Base-by-base conservation (phyloP, 108 stramenopile species). In the Pseudonitzschia delicatissima region DNA sequence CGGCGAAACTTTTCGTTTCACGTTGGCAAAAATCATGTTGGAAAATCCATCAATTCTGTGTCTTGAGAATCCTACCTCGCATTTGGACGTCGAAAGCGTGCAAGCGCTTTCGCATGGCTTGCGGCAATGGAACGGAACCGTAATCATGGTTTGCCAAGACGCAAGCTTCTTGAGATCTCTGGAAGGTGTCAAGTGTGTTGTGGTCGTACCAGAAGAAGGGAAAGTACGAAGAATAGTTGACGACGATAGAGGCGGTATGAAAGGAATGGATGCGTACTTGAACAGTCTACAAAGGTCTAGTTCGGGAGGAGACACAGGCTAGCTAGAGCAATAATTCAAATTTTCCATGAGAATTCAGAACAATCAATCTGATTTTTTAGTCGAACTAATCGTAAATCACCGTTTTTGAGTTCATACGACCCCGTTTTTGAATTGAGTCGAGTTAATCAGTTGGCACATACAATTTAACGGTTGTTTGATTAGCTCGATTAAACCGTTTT, bases 1-100 rank as follows among this genome's bases (percentile, higher is more conserved):
- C n/a, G 98, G 98, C 17, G 97, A 99, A 71, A 87, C 94, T 45
- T 84, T 83, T 29, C 91, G 98, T 11, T 77, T 98, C 25, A 78
- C 81, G 27, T 81, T 99, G 69, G 96, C 94, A 6, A 63, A 63
- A 17, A 71, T 96, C 62, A 85, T 94, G 78, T 75, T 92, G 29
- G 64, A 74, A 13, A 74, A 83, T 42, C 96, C 97, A 9, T 94
- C 97, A 31, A 49, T 99, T 3, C 64, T 99, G 23, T 70, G 94
- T 36, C 61, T 96, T 47, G 97, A 98, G 68, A 88, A 99, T 52
- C 92, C 94, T 31, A 94, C 95, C 1, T 91, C 92, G 58, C 92
- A 96, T 71, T 73, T 99, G 48, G 98, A 99, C 66, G 77, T 87
- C 15, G 93, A 95, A 51, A 88, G 94, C 23, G 94, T 97, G 44